Evolutionary conservation across 768 basidiomycete genomes (phyloP).

Genomic region (Russula sp.): DNA sequence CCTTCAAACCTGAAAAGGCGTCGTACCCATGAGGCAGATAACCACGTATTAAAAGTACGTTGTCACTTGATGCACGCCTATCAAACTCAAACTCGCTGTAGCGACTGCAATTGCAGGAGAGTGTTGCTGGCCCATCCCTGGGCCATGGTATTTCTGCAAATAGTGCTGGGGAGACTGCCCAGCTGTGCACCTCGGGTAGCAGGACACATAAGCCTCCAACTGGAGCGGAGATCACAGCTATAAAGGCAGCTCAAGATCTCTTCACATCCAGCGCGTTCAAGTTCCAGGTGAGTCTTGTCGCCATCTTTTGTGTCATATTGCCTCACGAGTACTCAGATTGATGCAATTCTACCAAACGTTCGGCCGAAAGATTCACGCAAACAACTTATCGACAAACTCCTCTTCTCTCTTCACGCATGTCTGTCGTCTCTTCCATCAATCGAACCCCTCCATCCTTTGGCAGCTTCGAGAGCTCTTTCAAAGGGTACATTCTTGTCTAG

Average conservation of each 20-base stretch:
- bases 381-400: conserved; percentile 62
- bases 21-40: not conserved
- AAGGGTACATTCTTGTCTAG: conserved; percentile 41
- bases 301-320: not conserved
- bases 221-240: conserved; percentile 63
- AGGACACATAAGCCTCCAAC: conserved; percentile 53
- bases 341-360: conserved; percentile 74
- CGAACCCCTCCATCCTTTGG: conserved; percentile 60
- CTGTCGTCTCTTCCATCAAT: conserved; percentile 59
- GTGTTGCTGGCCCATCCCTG: not conserved
- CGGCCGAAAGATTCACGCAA: conserved; percentile 59
- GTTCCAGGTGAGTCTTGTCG: conserved; percentile 56
- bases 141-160: not conserved
- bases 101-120: conserved; percentile 2
- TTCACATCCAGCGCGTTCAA: conserved; percentile 81
- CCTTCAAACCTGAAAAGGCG: conserved; percentile 16
- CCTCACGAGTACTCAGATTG: conserved; percentile 50
- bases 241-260: conserved; percentile 72
- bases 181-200: conserved; percentile 10
- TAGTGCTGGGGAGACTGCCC: not conserved
- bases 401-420: conserved; percentile 63
- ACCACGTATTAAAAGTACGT: conserved; percentile 11
- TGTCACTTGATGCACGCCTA: not conserved
- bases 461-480: conserved; percentile 54
- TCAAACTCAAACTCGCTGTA: not conserved